These are phyloP conservation scores for Tetragonia tetragonoides DNA, from an alignment of 148 eudicot species.

Conservation along the genomic window DNA sequence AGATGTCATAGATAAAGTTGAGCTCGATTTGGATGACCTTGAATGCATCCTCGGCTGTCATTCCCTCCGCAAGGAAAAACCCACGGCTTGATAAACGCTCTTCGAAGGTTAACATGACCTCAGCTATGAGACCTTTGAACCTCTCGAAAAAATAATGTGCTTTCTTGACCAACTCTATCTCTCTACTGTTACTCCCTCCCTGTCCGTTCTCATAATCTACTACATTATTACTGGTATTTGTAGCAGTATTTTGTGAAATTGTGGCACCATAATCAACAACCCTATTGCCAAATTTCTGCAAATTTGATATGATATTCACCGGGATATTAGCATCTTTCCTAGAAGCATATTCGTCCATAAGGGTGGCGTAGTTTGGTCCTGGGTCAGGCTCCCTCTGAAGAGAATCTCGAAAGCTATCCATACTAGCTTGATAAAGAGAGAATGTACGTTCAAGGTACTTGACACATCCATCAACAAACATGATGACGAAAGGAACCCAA, in stretches of 20 bases:
- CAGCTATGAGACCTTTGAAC: conserved; percentile 18
- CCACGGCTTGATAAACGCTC: conserved; percentile 6
- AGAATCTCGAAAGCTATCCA: conserved; percentile 11
- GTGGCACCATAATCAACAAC: neutral
- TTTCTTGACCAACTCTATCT: conserved; percentile 5
- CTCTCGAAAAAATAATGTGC: neutral
- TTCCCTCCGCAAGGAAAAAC: neutral
- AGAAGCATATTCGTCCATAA: conserved; percentile 19
- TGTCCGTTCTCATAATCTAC: neutral
- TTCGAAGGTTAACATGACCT: conserved; percentile 13
- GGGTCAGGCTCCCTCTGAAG: conserved; percentile 6
- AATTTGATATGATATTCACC: neutral
- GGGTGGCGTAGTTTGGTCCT: conserved; percentile 14
- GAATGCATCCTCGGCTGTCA: neutral
- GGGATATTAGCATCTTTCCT: conserved; percentile 12
- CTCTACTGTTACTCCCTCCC: no score
- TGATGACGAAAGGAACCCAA: neutral
- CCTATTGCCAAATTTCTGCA: neutral
- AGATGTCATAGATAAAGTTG: conserved; percentile 12
- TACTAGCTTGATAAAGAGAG: conserved; percentile 11
- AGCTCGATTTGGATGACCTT: conserved; percentile 19
- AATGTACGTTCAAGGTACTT: conserved; percentile 11
- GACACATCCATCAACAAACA: conserved; percentile 16
- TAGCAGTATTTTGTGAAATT: neutral
- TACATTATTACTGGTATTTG: neutral